Percentiles rank a stretch among this genome's conserved stretches.
Conservation (phyloP, 306 rosid species). For the Quercus suber region DNA sequence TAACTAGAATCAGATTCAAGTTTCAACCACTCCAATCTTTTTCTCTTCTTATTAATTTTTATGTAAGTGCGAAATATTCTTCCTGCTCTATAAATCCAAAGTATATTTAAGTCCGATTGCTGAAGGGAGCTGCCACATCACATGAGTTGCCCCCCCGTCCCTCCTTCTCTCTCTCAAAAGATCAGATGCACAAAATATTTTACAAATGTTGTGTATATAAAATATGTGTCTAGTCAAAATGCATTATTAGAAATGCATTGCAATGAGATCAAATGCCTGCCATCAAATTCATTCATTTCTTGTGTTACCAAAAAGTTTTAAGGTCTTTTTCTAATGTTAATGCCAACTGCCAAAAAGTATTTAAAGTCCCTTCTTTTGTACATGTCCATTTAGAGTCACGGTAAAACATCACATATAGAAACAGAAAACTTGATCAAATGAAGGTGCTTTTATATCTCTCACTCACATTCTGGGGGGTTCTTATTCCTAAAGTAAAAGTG, state of each 20-base stretch:
- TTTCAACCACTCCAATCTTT: too few species aligned
- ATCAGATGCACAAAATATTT: too few species aligned
- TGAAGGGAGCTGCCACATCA: not conserved
- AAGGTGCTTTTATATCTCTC: not conserved
- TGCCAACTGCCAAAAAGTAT: not conserved
- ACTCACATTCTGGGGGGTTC: not conserved
- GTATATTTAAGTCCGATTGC: not conserved
- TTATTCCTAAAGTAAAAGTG: constrained; percentile 31
- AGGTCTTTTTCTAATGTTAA: too few species aligned
- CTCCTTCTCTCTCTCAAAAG: too few species aligned
- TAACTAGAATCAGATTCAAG: too few species aligned
- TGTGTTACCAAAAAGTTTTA: not conserved
- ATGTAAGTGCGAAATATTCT: not conserved
- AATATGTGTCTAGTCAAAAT: too few species aligned
- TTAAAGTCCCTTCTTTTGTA: not conserved
- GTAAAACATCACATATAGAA: not conserved
- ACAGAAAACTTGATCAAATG: not conserved
- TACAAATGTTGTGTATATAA: not conserved
- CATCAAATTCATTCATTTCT: not conserved
- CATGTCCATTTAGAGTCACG: not conserved
- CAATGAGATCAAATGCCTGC: too few species aligned
- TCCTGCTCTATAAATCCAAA: not conserved
- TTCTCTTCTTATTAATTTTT: too few species aligned
- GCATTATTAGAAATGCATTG: too few species aligned
- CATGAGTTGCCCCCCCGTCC: not conserved